A percentile compares a stretch with the other conserved stretches of the same genome.
Conservation (phyloP, 164 flowering plant species). For the Vitis cinerea region DNA sequence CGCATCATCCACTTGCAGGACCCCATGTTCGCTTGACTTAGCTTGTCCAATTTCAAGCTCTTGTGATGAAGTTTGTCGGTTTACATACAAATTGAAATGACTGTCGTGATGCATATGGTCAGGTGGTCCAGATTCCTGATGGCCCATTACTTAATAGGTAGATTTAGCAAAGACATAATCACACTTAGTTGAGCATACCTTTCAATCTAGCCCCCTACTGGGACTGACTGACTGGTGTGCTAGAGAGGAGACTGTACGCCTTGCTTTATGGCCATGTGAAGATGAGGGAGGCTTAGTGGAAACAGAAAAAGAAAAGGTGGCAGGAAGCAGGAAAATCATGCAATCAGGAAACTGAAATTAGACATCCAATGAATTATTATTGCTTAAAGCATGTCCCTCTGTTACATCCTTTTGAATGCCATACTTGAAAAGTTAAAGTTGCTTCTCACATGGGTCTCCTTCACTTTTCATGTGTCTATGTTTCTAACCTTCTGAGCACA, state of each 20-base stretch:
- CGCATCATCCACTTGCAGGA: no score
- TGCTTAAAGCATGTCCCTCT: constrained; percentile 9
- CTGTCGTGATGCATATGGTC: background rate
- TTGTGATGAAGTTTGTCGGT: no score
- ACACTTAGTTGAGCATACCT: no score
- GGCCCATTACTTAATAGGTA: background rate
- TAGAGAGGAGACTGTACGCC: background rate
- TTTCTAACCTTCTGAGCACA: no score
- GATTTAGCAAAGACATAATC: no score
- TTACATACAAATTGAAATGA: no score
- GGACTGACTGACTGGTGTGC: constrained; percentile 4
- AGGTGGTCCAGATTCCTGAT: background rate
- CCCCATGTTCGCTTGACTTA: no score
- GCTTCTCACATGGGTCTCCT: constrained; percentile 25
- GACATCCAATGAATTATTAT: constrained; percentile 18
- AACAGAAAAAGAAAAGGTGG: background rate
- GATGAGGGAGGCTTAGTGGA: constrained; percentile 15
- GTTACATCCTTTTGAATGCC: constrained; percentile 1
- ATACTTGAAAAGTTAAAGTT: constrained; percentile 25
- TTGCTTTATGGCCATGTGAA: constrained; percentile 20
- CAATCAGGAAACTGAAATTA: constrained; percentile 13
- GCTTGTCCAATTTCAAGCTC: no score
- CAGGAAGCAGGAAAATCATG: constrained; percentile 1
- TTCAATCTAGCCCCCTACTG: no score
- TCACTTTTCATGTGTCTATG: background rate